Percentiles rank a stretch among this genome's conserved stretches.
Conservation (phyloP, 2,329 filamentous ascomycete species). For the Aspergillus spinulosporus region DNA sequence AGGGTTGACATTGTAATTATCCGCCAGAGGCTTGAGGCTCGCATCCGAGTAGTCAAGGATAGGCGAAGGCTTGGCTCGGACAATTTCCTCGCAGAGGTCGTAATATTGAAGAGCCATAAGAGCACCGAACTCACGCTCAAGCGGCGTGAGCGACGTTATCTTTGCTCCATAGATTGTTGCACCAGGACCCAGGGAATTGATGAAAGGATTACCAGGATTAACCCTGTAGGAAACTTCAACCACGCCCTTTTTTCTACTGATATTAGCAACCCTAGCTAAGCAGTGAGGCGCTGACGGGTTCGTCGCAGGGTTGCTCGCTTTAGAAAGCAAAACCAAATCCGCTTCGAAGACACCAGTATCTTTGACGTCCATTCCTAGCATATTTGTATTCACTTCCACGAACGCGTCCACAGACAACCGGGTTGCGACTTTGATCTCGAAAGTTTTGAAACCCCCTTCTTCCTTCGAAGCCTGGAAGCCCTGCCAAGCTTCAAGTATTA, state of each 20-base stretch:
- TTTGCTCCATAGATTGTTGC: constrained; percentile 72
- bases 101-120: constrained; percentile 91
- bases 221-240: constrained; percentile 86
- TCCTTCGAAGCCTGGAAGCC: constrained; percentile 88
- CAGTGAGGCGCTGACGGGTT: constrained; percentile 71
- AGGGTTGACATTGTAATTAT: constrained; percentile 79
- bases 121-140: constrained; percentile 93
- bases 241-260: constrained; percentile 75
- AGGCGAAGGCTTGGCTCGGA: constrained; percentile 85
- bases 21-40: constrained; percentile 66
- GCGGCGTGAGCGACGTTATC: constrained; percentile 87
- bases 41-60: constrained; percentile 78
- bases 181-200: constrained; percentile 68
- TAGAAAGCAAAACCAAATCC: constrained; percentile 85
- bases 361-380: constrained; percentile 69
- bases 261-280: constrained; percentile 77
- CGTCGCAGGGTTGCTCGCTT: constrained; percentile 67
- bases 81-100: constrained; percentile 89
- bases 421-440: constrained; percentile 84
- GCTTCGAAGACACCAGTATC: constrained; percentile 76
- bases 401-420: constrained; percentile 90
- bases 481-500: constrained; percentile 94
- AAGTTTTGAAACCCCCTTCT: constrained; percentile 75
- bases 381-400: constrained; percentile 82
- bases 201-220: constrained; percentile 64